phyloP scores from a whole-genome alignment of 257 asterid genomes.

The Fraxinus excelsior region DNA sequence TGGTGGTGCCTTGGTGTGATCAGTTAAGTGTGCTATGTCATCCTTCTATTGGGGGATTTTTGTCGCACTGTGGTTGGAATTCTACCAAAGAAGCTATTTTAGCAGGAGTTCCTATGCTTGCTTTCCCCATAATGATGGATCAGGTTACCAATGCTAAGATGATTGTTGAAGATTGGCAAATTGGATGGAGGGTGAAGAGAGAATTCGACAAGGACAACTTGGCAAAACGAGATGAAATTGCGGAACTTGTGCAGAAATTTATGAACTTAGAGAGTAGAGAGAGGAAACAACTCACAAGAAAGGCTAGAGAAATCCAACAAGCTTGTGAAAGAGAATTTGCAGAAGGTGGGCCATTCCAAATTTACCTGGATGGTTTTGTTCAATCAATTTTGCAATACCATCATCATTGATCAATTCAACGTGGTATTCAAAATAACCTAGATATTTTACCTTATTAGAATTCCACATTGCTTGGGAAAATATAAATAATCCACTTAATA shows the following conservation, averaged over 20 bases:
- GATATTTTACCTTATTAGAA: background rate
- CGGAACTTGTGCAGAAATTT: constrained; percentile 32
- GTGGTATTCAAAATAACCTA: background rate
- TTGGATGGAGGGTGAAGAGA: constrained; percentile 56
- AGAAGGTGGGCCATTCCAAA: constrained; percentile 34
- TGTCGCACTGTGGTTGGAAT: constrained; percentile 83
- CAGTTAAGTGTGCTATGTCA: constrained; percentile 58
- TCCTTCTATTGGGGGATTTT: constrained; percentile 58
- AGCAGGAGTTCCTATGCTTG: constrained; percentile 56
- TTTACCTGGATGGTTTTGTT: constrained; percentile 38
- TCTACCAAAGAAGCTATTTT: constrained; percentile 54
- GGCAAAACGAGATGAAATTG: constrained; percentile 39
- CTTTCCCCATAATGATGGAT: constrained; percentile 53
- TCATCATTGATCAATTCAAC: background rate
- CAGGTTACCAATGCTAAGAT: constrained; percentile 52
- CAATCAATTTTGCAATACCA: constrained; percentile 10
- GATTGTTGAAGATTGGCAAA: constrained; percentile 59
- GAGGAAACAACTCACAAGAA: constrained; percentile 40
- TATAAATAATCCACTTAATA: too few species aligned
- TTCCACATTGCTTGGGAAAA: too few species aligned
- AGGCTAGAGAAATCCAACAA: constrained; percentile 37
- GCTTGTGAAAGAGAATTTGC: constrained; percentile 38
- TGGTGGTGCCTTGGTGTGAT: constrained; percentile 68
- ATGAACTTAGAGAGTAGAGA: constrained; percentile 49
- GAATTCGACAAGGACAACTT: constrained; percentile 29